Evolutionary conservation across 2,329 filamentous ascomycete genomes (phyloP).

Genomic region (Fusarium chuoi): DNA sequence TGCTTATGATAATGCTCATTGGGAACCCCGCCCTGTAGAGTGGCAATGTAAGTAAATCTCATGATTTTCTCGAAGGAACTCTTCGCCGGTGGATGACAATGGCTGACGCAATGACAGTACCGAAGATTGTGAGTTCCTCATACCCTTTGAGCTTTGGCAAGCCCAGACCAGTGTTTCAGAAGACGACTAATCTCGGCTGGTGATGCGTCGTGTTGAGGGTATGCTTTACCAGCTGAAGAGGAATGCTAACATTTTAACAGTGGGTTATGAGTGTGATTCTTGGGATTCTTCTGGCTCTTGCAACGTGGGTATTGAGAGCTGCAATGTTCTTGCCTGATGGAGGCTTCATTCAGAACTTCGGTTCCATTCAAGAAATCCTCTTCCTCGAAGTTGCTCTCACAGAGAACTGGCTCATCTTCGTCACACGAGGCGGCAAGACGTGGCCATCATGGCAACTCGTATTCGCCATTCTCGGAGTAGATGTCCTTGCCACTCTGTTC

Average conservation of each 20-base stretch:
- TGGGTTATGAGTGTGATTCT: constrained; percentile 27
- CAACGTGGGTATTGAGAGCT: background rate
- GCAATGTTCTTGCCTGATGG: constrained; percentile 3
- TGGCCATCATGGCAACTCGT: constrained; percentile 34
- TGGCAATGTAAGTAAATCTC: background rate
- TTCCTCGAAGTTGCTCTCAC: constrained; percentile 27
- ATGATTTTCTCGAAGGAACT: too few species aligned
- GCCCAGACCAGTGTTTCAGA: background rate
- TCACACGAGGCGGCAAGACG: constrained; percentile 20
- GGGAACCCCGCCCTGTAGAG: constrained; percentile 14
- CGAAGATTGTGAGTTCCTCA: background rate
- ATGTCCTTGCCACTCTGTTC: constrained; percentile 11
- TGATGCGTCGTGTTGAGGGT: background rate
- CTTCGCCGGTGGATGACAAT: background rate
- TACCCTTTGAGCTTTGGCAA: background rate
- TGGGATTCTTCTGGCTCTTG: background rate
- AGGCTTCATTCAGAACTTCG: constrained; percentile 12
- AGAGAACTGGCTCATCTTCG: constrained; percentile 34
- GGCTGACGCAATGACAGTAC: background rate
- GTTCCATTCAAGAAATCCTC: constrained; percentile 10
- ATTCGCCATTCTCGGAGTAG: constrained; percentile 3
- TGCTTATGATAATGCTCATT: constrained; percentile 32
- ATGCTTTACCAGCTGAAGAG: background rate
- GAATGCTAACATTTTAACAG: rapidly evolving
- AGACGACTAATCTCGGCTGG: background rate